Base-by-base conservation (phyloP, 306 rosid species). In the Castanopsis chinensis region DNA sequence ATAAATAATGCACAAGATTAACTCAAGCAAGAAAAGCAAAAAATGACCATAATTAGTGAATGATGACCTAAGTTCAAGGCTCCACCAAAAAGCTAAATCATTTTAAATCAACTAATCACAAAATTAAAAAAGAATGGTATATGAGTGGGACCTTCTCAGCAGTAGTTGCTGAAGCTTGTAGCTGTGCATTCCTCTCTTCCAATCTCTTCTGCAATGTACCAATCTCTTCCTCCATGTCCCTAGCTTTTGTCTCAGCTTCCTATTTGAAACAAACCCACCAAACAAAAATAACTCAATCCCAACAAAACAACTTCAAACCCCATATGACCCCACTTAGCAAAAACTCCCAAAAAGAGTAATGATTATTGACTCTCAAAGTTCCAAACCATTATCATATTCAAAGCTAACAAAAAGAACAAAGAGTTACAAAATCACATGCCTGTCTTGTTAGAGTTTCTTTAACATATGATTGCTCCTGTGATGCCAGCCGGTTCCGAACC, bases 241-340 rank as follows among this genome's bases (percentile, higher is more conserved):
- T 96, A 77, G 96, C 98, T 83, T 86, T 88, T 59, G 85, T 83
- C 88, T 96, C 96, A 72, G 97, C 97, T 79, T 87, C 96, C 99
- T 96, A 85, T 5, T 1, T n/a, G 64, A 61, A 73, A 73, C 25
- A 61, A 17, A 56, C 69, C 72, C 86, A 74, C 18, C 54, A 55
- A 35, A 2, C 54, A 57, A 81, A 72, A 27, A 37, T 83, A 73
- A 76, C 54, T 15, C 25, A 60, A 78, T 72, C 20, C 71, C 68
- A 75, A 37, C 30, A 74, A 63, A 73, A 19, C 28, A 67, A 35
- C 15, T 67, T 0, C 69, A 79, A 81, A 71, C 33, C 45, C 45
- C 49, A n/a, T 15, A 54, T 64, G 87, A 80, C 92, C 91, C 90
- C 87, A 80, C 92, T 21, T 69, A 82, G 1, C 81, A 45, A 61